phyloP scores from a whole-genome alignment of 1,284 basidiomycete genomes.

The Ceratobasidium sp. region DNA sequence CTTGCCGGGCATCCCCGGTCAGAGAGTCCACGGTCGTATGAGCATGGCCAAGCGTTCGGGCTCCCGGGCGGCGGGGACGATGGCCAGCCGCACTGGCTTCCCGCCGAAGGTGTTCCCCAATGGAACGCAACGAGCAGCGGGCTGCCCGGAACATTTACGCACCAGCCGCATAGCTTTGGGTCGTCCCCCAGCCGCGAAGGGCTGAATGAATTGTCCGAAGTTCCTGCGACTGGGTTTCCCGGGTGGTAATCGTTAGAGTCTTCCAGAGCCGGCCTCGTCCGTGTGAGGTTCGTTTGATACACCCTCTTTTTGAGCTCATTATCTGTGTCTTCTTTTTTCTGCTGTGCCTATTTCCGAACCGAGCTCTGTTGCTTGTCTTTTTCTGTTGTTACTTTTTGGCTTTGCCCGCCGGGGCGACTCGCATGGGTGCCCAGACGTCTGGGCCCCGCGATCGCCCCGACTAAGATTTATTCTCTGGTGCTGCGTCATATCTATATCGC shows the following conservation, averaged over 20 bases:
- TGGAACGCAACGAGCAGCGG: constrained; percentile 35
- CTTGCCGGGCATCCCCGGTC: constrained; percentile 21
- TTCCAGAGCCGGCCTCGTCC: constrained; percentile 1
- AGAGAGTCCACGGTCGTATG: constrained; percentile 33
- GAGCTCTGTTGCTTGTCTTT: no score
- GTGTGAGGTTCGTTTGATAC: constrained; percentile 22
- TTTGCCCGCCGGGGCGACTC: constrained; percentile 7
- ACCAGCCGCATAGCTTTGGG: constrained; percentile 7
- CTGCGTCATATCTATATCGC: constrained; percentile 31
- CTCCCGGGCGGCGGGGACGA: background rate
- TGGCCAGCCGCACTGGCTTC: constrained; percentile 12
- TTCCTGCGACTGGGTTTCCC: constrained; percentile 34
- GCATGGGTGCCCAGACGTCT: background rate
- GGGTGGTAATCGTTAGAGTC: constrained; percentile 20
- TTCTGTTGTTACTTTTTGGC: constrained; percentile 16
- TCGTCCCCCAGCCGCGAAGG: constrained; percentile 27
- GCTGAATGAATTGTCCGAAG: constrained; percentile 30
- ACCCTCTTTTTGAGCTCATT: constrained; percentile 5
- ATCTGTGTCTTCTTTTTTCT: background rate
- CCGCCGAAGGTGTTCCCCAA: constrained; percentile 10
- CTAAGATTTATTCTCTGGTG: constrained; percentile 38
- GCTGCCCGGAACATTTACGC: constrained; percentile 34
- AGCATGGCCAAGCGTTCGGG: background rate
- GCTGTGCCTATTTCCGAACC: constrained; percentile 4
- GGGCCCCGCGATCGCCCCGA: constrained; percentile 7